Evolutionary conservation across 495 filamentous ascomycete genomes (phyloP).

Genomic region (Lophiotrema nucula): DNA sequence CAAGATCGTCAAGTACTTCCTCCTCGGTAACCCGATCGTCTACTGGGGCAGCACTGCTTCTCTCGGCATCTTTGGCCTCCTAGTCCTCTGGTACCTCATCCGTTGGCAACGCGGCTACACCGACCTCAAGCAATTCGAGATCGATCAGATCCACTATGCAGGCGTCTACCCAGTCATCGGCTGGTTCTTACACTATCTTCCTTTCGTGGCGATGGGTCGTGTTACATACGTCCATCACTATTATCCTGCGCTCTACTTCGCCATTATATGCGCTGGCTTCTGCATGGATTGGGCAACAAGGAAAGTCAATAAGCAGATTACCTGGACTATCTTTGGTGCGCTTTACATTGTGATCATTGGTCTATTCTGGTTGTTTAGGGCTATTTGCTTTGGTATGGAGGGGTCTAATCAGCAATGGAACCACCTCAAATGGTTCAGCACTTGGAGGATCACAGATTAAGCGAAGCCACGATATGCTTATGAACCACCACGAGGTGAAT

Average conservation of each 20-base stretch:
- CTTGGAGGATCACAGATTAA: constrained; percentile 64
- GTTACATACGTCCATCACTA: constrained; percentile 99
- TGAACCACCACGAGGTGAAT: no score
- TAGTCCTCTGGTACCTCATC: constrained; percentile 81
- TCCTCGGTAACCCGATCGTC: constrained; percentile 92
- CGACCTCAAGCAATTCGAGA: constrained; percentile 73
- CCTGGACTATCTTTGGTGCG: constrained; percentile 63
- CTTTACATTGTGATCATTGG: constrained; percentile 72
- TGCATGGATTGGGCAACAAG: constrained; percentile 77
- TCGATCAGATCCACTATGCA: constrained; percentile 91
- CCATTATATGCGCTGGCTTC: constrained; percentile 87
- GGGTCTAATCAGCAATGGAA: constrained; percentile 78
- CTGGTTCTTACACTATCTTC: constrained; percentile 94
- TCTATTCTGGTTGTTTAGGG: constrained; percentile 84
- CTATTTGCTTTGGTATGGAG: constrained; percentile 96
- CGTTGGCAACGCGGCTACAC: constrained; percentile 95
- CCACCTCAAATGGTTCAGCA: constrained; percentile 87
- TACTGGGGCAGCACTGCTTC: constrained; percentile 91
- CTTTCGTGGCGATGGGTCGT: constrained; percentile 95
- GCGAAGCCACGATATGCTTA: no score
- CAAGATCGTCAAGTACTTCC: constrained; percentile 92
- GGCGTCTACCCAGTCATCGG: constrained; percentile 88
- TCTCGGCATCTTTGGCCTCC: constrained; percentile 66
- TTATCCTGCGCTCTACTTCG: constrained; percentile 98
- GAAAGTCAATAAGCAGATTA: constrained; percentile 56